Evolutionary conservation across 192 early-diverging fungal genomes (phyloP).

Genomic region (Coemansia sp.): DNA sequence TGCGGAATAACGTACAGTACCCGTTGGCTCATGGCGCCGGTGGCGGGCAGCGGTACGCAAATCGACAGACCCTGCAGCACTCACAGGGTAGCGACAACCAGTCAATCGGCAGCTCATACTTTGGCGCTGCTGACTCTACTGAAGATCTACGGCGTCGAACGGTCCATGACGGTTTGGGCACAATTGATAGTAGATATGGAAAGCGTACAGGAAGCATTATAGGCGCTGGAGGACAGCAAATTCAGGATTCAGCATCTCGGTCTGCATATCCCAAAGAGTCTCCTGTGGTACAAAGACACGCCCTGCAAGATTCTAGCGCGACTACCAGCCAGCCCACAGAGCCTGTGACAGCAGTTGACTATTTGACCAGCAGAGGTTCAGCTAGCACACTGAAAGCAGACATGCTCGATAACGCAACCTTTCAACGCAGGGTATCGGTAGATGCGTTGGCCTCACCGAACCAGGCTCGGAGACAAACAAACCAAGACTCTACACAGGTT

Average conservation of each 20-base stretch:
- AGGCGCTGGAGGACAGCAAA: neutral
- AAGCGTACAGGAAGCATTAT: neutral
- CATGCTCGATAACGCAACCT: neutral
- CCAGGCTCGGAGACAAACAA: neutral
- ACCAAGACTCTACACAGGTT: neutral
- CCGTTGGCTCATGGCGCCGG: slow-evolving; percentile 2
- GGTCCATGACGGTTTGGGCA: neutral
- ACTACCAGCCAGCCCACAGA: neutral
- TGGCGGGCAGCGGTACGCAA: slow-evolving; percentile 15
- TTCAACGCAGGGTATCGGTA: neutral
- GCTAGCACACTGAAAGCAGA: neutral
- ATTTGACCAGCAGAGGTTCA: slow-evolving; percentile 6
- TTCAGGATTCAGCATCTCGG: neutral
- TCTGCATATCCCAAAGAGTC: neutral
- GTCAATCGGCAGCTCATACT: neutral
- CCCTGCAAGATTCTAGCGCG: neutral
- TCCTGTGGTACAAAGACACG: neutral
- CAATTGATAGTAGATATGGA: neutral
- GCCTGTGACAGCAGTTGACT: neutral
- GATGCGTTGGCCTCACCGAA: neutral
- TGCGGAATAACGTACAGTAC: slow-evolving; percentile 42
- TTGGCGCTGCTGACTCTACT: neutral
- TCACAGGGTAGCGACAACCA: neutral
- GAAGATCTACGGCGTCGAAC: neutral
- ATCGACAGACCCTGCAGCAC: slow-evolving; percentile 15